Evolutionary conservation across 768 basidiomycete genomes (phyloP), one percentile per base, ranked within the genome.

Genomic region (Boletus subcaerulescens): DNA sequence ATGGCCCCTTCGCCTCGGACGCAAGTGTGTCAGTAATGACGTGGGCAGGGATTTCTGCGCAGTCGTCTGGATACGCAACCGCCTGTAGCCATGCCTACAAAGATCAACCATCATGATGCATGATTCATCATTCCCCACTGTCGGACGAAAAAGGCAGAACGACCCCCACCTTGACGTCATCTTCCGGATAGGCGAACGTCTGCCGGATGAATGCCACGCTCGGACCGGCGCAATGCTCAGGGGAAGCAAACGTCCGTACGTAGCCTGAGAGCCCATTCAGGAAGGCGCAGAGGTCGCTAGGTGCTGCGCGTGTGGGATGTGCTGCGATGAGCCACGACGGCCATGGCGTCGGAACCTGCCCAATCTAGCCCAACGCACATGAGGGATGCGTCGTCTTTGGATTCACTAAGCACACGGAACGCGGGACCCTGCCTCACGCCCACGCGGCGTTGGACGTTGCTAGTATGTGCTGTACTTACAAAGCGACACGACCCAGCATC

Each of bases 311-410:
- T 13, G 77, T 76, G 0, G 87, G 87, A 59, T 92, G 88, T 9
- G 92, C 92, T 24, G 91, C 95, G 64, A 98, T 91, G 54, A 91
- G 74, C 96, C 96, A 99, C 0, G 93, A 95, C 14, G 94, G 91
- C 96, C 96, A 99, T 0, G 96, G 96, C 0, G 95, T 98, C 36
- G 86, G 86, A 6, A 92, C 86, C 10, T 87, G 85, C 14, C 89
- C 88, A 58, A 93, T 91, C 89, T 92, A 31, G 3, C 2, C 24
- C 2, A n/a, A 20, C 6, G 29, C 39, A 41, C 14, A 2, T 14
- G 12, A 33, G 33, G 33, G 12, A 5, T 33, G 33, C 33, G 32
- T 10, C 12, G 33, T 13, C 12, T 14, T 14, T 14, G 33, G 33
- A 33, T 33, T 0, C 33, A 33, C 13, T 33, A 14, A 32, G 32